These are phyloP conservation scores for Lecanicillium sp. DNA, from an alignment of 2,329 filamentous ascomycete genomes.

Conservation along the genomic window DNA sequence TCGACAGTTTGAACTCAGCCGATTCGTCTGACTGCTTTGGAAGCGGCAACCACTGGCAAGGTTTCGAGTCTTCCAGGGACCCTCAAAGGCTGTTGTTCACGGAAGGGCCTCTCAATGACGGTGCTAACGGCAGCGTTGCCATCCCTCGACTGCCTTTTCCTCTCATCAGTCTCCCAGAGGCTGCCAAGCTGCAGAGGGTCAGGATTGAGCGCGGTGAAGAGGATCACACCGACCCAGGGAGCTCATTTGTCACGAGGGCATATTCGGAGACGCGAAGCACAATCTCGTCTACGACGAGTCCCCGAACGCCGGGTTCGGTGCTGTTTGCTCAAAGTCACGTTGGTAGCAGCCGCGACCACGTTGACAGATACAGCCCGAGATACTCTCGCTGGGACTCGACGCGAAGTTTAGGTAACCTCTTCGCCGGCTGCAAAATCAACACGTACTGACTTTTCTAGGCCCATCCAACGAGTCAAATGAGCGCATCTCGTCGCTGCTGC, in stretches of 20 bases:
- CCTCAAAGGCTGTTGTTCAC: slow-evolving; percentile 3
- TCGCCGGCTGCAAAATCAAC: too few relatives aligned
- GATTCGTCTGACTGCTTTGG: slow-evolving; percentile 10
- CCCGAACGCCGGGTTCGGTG: slow-evolving; percentile 23
- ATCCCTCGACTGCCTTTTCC: slow-evolving; percentile 29
- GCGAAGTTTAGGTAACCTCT: slow-evolving; percentile 5
- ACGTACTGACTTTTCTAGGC: too few relatives aligned
- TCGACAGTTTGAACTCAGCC: slow-evolving; percentile 28
- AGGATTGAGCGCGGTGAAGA: slow-evolving; percentile 30
- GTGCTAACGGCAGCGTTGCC: neutral
- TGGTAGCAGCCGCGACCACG: neutral
- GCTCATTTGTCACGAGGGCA: slow-evolving; percentile 24
- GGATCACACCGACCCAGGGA: slow-evolving; percentile 28
- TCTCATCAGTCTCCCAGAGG: slow-evolving; percentile 33
- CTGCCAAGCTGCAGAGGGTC: slow-evolving; percentile 28
- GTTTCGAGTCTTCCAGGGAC: slow-evolving; percentile 1
- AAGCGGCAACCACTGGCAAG: slow-evolving; percentile 9
- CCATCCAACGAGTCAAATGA: slow-evolving; percentile 5
- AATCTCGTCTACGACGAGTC: slow-evolving; percentile 20
- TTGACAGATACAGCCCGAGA: neutral
- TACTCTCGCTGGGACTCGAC: slow-evolving; percentile 10
- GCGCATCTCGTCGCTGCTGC: slow-evolving; percentile 5
- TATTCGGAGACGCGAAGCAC: slow-evolving; percentile 28
- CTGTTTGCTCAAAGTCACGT: slow-evolving; percentile 12
- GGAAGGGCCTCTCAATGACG: neutral